Base-by-base conservation (phyloP, 192 early-diverging fungal genomes). In the Gigaspora rosea region DNA sequence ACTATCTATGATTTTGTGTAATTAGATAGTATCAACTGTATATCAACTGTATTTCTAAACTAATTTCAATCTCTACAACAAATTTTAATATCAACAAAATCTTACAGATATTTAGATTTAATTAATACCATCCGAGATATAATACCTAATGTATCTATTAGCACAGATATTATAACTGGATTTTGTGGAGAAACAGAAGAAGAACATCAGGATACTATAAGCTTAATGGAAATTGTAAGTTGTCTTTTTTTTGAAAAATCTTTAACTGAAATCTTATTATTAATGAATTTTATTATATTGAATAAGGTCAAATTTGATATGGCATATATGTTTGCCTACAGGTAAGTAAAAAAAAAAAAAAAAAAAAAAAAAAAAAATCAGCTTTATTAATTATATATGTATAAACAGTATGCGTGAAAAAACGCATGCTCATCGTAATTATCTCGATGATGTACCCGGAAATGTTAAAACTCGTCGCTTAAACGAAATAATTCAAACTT, bases 111-210 rank as follows among this genome's bases (percentile, higher is more conserved):
- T 66, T 78, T 92, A 73, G 86, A 87, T 32, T 88, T 93, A 50
- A 91, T 87, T 4, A 79, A 85, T 18, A 89, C 85, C 27, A 91
- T 91, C 65, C 89, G 91, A n/a, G 68, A 78, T 0, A 85, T 90
- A 16, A 91, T 93, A 20, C 92, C 92, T 15, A 86, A 90, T 32
- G 90, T 93, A 4, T 88, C 90, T 22, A 83, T 93, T n/a, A 91
- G 89, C 68, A 91, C 88, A 49, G 92, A 93, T 61, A 82, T 93
- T 61, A 93, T 93, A 73, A 88, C 88, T 54, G 92, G 92, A 2
- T 93, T 93, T 66, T 93, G 92, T 80, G 92, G 90, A 54, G 92
- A 93, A 77, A 93, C 91, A 8, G 91, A 93, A 61, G 80, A 80
- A 10, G 92, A 93, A 68, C 91, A 92, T 79, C 78, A 77, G 22